Percentiles rank a stretch among this genome's conserved stretches.
These are phyloP conservation scores for Picochlorum sp. DNA, from an alignment of 139 green algal genomes.

Conservation along the genomic window DNA sequence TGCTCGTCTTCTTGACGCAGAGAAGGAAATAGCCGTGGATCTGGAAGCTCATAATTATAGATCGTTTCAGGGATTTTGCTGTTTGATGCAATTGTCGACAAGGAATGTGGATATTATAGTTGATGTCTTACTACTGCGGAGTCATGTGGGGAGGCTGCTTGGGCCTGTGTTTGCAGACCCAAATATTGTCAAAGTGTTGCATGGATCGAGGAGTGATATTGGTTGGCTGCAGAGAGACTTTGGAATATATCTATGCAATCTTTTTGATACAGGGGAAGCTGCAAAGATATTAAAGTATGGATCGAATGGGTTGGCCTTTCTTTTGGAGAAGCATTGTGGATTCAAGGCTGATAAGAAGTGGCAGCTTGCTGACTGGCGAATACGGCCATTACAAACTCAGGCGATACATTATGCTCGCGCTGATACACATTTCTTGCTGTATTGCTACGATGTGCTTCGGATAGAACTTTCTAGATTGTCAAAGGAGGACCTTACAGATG, in stretches of 20 bases:
- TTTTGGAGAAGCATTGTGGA: conserved; percentile 68
- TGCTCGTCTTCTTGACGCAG: conserved; percentile 26
- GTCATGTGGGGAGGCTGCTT: conserved; percentile 38
- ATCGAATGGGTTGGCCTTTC: conserved; percentile 51
- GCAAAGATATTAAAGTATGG: conserved; percentile 22
- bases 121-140: conserved; percentile 66
- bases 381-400: conserved; percentile 62
- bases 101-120: conserved; percentile 75
- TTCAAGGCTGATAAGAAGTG: conserved; percentile 60
- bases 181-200: conserved; percentile 76
- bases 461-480: conserved; percentile 10
- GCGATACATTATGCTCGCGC: conserved; percentile 79
- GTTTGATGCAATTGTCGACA: conserved; percentile 87
- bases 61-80: conserved; percentile 78
- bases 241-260: conserved; percentile 84
- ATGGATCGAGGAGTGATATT: conserved; percentile 81
- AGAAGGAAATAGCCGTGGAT: conserved; percentile 70
- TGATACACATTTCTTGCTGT: conserved; percentile 93
- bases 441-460: conserved; percentile 74
- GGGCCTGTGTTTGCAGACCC: conserved; percentile 59
- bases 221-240: conserved; percentile 86
- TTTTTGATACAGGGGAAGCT: conserved; percentile 94
- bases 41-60: conserved; percentile 82
- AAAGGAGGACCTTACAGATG: conserved; percentile 14
- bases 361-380: conserved; percentile 92